phyloP scores from a whole-genome alignment of 345 rosid species.

The Salix koriyanagi region DNA sequence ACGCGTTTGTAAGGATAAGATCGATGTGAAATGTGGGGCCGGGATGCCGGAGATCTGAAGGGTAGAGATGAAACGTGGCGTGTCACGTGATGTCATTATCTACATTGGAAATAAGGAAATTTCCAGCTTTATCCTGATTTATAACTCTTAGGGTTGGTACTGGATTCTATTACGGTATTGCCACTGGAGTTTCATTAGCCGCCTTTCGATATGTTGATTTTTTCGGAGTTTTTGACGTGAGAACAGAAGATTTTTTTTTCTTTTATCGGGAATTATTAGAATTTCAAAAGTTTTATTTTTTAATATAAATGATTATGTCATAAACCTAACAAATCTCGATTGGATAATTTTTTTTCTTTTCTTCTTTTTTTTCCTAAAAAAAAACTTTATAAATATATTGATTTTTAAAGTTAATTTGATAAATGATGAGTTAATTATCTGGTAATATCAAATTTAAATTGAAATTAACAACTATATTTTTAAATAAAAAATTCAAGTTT shows the following conservation, averaged over 20 bases:
- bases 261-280: background rate
- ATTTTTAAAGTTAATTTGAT: too few species aligned
- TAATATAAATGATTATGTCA: too few species aligned
- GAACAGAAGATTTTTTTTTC: background rate
- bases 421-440: too few species aligned
- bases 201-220: constrained; percentile 5
- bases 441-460: too few species aligned
- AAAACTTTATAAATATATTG: too few species aligned
- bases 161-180: background rate
- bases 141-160: background rate
- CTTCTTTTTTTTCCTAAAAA: too few species aligned
- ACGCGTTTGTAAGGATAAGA: constrained; percentile 50
- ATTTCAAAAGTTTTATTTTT: too few species aligned
- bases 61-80: background rate
- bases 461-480: too few species aligned
- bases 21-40: constrained; percentile 16
- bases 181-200: background rate
- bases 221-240: background rate
- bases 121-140: background rate
- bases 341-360: too few species aligned
- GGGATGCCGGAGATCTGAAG: background rate
- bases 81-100: constrained; percentile 15
- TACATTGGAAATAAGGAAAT: background rate
- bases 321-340: too few species aligned
- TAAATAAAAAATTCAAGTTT: too few species aligned